phyloP scores from a whole-genome alignment of 1,284 basidiomycete species.

The Schizophyllum amplum region DNA sequence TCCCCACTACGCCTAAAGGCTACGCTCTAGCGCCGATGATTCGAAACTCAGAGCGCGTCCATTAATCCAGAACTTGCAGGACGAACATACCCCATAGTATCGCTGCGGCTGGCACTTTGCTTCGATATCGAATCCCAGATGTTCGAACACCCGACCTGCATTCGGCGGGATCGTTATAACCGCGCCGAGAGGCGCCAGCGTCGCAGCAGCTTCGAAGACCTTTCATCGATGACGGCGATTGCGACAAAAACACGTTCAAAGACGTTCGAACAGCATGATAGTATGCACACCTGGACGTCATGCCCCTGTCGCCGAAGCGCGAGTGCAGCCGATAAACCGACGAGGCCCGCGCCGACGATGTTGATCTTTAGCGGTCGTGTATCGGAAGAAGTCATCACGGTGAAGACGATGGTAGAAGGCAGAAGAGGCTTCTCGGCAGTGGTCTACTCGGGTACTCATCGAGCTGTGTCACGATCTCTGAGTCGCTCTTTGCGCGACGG shows the following conservation, averaged over 20 bases:
- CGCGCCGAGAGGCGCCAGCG: constrained; percentile 9
- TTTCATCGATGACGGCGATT: background rate
- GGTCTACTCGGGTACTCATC: no score
- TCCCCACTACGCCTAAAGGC: constrained; percentile 8
- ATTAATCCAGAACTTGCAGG: no score
- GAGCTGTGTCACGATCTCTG: no score
- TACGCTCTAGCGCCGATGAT: no score
- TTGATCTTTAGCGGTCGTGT: background rate
- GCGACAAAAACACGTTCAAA: no score
- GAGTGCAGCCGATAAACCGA: constrained; percentile 10
- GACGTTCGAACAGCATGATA: no score
- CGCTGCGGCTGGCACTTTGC: constrained; percentile 6
- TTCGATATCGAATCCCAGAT: constrained; percentile 3
- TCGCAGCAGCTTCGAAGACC: constrained; percentile 11
- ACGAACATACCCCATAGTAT: constrained; percentile 2
- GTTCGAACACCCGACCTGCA: constrained; percentile 7
- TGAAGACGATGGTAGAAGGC: background rate
- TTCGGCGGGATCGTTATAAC: constrained; percentile 8
- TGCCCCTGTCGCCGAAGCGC: constrained; percentile 7
- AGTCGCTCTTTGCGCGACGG: no score
- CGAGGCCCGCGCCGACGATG: constrained; percentile 9
- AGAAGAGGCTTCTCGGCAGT: no score
- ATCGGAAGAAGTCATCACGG: background rate
- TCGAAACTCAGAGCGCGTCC: constrained; percentile 1
- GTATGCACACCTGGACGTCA: constrained; percentile 7